Evolutionary conservation across 768 basidiomycete genomes (phyloP).

Genomic region (Lenzites betulinus): DNA sequence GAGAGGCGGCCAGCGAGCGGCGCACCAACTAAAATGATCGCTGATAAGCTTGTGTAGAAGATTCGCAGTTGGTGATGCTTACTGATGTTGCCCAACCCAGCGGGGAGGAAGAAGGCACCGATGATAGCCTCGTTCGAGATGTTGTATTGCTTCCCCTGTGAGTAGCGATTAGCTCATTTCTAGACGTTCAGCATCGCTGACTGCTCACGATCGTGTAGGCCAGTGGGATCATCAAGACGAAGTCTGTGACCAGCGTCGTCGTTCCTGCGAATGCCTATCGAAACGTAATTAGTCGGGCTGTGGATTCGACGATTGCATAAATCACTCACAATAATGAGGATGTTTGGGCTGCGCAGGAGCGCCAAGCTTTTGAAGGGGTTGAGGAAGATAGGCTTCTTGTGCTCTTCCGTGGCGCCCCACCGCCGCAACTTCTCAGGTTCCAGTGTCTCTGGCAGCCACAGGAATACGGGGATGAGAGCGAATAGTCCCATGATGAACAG

Average conservation of each 20-base stretch:
- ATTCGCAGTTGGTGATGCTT: conserved; percentile 24
- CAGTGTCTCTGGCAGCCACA: conserved; percentile 67
- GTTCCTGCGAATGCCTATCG: conserved; percentile 46
- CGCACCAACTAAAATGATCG: conserved; percentile 50
- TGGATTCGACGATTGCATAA: background rate
- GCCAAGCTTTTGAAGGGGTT: conserved; percentile 59
- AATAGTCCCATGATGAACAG: conserved; percentile 45
- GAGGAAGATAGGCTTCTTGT: conserved; percentile 40
- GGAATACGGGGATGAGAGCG: conserved; percentile 41
- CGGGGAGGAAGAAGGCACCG: conserved; percentile 60
- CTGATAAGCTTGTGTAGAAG: background rate
- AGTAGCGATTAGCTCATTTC: background rate
- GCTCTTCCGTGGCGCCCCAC: conserved; percentile 30
- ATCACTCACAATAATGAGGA: conserved; percentile 52
- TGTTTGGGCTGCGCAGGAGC: conserved; percentile 60
- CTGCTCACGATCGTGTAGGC: conserved; percentile 64
- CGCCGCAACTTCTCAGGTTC: conserved; percentile 55
- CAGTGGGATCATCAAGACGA: conserved; percentile 55
- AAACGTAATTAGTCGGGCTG: background rate
- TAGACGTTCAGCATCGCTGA: background rate
- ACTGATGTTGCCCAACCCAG: conserved; percentile 63
- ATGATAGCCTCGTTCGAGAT: conserved; percentile 59
- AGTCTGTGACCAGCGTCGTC: conserved; percentile 32
- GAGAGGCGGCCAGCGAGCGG: conserved; percentile 61
- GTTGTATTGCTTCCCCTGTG: conserved; percentile 56